Evolutionary conservation across 768 basidiomycete species (phyloP).

Genomic region (Suillus fuscotomentosus): DNA sequence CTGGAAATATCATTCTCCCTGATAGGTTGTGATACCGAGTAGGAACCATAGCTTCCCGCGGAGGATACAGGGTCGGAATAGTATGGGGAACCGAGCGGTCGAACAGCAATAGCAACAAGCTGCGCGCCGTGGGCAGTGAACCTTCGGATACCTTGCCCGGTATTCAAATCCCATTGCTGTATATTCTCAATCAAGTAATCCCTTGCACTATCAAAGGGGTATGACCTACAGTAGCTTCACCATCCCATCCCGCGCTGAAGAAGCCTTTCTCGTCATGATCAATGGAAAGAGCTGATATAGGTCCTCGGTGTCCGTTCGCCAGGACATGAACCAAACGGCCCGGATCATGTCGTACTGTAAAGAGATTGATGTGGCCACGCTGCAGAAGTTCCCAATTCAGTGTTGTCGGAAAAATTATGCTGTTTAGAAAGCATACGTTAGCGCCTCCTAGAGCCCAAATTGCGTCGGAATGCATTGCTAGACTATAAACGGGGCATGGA

Average conservation of each 20-base stretch:
- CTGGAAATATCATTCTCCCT: conserved; percentile 15
- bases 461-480: conserved; percentile 90
- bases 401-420: not conserved
- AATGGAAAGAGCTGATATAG: conserved; percentile 83
- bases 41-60: conserved; percentile 24
- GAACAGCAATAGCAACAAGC: conserved; percentile 75
- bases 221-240: conserved; percentile 72
- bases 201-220: not conserved
- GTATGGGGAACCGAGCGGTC: conserved; percentile 52
- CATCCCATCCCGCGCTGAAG: conserved; percentile 95
- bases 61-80: conserved; percentile 25
- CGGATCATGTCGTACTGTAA: conserved; percentile 90
- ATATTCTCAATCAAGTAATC: conserved; percentile 8
- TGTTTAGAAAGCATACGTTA: conserved; percentile 51
- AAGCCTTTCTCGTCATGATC: conserved; percentile 81
- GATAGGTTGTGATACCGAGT: conserved; percentile 8
- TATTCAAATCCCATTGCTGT: conserved; percentile 98
- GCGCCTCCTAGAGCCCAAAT: conserved; percentile 90
- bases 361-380: conserved; percentile 91
- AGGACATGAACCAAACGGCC: conserved; percentile 68
- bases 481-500: conserved; percentile 80
- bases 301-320: conserved; percentile 73
- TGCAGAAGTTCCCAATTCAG: conserved; percentile 31
- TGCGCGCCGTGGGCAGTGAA: conserved; percentile 86
- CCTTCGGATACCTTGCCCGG: conserved; percentile 71